Evolutionary conservation across 352 stramenopile genomes (phyloP), one percentile per base, ranked within the genome.

Genomic region (Chrysophaeum taylorii): DNA sequence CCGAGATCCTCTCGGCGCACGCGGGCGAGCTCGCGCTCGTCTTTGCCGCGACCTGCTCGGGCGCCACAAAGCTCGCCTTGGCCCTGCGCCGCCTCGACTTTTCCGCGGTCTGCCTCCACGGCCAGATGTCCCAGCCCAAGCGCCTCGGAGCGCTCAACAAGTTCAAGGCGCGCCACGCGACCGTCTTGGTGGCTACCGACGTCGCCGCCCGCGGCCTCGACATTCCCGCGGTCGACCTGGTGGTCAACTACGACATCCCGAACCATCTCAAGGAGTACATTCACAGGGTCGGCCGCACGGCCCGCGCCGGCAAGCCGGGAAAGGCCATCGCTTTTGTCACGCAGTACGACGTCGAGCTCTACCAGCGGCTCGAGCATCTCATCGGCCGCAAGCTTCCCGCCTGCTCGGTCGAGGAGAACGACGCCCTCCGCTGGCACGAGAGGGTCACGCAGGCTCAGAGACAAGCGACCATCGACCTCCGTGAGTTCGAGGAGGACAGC

Each of bases 211-310:
- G 93, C 84, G 94, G 94, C 2, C 82, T 98, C 35, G 94, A 98
- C 76, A 97, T 98, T 72, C 94, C 94, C 0, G 90, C 83, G 64
- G 95, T 99, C 39, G 94, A 98, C 78, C 81, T 97, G 16, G 95
- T 99, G 21, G 87, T 99, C 68, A 98, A 99, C 78, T 98, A 96
- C 82, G 95, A 99, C 81, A 94, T 99, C 57, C 95, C 96, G 12
- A 94, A 85, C 31, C 89, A 98, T 78, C 92, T 91, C 31, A 98
- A 99, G 78, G 93, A 98, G 79, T 99, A 99, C 80, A 96, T 99
- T 74, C 94, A 99, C 77, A 85, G 96, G 38, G 94, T 99, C 0
- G 96, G 96, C 25, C 87, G 96, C 66, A 99, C 96, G 4, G 96
- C 94, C 4, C 85, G 96, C 76, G 95, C 94, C 39, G 96, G 96